Conservation (phyloP, 106 monocot genomes). For the Apostasia ramifera region DNA sequence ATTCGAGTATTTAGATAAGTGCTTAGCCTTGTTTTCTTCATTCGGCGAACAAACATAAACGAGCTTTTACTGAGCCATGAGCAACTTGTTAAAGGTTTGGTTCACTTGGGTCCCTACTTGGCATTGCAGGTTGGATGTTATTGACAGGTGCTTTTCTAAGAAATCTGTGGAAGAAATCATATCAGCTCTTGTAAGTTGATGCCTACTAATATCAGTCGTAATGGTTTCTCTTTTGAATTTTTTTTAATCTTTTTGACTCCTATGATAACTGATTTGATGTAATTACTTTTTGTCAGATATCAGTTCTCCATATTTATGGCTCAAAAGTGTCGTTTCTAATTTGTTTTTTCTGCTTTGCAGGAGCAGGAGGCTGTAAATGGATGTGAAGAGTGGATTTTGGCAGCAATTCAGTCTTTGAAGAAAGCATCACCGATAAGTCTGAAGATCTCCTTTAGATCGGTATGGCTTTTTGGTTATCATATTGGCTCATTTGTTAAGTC, state of each 20-base stretch:
- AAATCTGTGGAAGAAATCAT: slow-evolving; percentile 82
- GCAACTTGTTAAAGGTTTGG: too few species aligned
- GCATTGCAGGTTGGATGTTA: slow-evolving; percentile 63
- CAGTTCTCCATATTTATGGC: background rate
- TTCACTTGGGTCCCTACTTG: background rate
- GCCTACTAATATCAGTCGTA: background rate
- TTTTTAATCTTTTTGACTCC: background rate
- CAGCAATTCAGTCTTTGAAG: slow-evolving; percentile 68
- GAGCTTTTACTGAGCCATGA: too few species aligned
- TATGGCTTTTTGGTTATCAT: slow-evolving; percentile 12
- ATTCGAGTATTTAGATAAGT: too few species aligned
- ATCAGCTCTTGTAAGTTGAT: slow-evolving; percentile 72
- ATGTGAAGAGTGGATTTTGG: slow-evolving; percentile 52
- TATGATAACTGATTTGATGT: background rate
- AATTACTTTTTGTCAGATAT: background rate
- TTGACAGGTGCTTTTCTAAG: slow-evolving; percentile 84
- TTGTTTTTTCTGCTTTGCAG: slow-evolving; percentile 23
- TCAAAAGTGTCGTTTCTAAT: background rate
- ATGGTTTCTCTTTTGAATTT: background rate
- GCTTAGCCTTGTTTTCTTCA: too few species aligned
- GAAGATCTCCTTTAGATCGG: slow-evolving; percentile 83
- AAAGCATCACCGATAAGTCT: slow-evolving; percentile 90
- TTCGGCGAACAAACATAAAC: too few species aligned
- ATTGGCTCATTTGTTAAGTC: too few species aligned
- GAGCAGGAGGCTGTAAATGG: slow-evolving; percentile 47